Percentiles rank a stretch among this genome's conserved stretches.
Conservation (phyloP, 805 yeast genomes). For the Wickerhamiella australiensis region DNA sequence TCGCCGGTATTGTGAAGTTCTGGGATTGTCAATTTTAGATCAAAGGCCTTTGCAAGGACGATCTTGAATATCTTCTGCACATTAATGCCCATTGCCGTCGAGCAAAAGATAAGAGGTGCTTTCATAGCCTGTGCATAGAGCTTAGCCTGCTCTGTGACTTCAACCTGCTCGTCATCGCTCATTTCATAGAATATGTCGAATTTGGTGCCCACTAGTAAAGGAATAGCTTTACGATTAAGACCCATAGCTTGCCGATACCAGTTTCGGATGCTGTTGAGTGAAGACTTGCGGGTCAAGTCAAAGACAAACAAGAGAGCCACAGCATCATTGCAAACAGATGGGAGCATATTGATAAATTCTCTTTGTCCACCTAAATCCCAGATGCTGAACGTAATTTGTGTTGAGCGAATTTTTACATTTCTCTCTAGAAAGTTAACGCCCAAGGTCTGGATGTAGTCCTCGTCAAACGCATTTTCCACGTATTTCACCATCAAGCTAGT, state of each 20-base stretch:
- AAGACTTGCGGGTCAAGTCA: conserved; percentile 76
- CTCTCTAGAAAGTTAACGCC: conserved; percentile 95
- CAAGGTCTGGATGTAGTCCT: conserved; percentile 80
- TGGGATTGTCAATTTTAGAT: conserved; percentile 66
- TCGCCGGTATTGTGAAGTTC: conserved; percentile 83
- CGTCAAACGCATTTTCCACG: conserved; percentile 89
- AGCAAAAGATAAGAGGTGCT: conserved; percentile 71
- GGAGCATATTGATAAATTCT: conserved; percentile 91
- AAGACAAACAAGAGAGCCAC: conserved; percentile 83
- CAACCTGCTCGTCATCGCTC: conserved; percentile 68
- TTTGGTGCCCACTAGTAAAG: conserved; percentile 85
- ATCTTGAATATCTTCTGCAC: conserved; percentile 89
- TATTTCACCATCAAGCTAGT: conserved; percentile 94
- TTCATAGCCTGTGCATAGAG: conserved; percentile 83
- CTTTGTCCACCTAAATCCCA: conserved; percentile 97
- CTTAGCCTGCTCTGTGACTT: conserved; percentile 69
- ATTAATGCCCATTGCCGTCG: conserved; percentile 84
- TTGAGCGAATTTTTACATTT: conserved; percentile 67
- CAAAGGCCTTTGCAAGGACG: conserved; percentile 81
- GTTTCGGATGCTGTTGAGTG: conserved; percentile 77
- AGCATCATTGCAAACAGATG: conserved; percentile 82
- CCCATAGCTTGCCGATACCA: conserved; percentile 93
- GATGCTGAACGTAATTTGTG: conserved; percentile 78
- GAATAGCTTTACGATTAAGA: conserved; percentile 79
- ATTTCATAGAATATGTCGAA: conserved; percentile 76